Evolutionary conservation across 495 filamentous ascomycete species (phyloP).

Genomic region (Lasiosphaeriaceae sp.): DNA sequence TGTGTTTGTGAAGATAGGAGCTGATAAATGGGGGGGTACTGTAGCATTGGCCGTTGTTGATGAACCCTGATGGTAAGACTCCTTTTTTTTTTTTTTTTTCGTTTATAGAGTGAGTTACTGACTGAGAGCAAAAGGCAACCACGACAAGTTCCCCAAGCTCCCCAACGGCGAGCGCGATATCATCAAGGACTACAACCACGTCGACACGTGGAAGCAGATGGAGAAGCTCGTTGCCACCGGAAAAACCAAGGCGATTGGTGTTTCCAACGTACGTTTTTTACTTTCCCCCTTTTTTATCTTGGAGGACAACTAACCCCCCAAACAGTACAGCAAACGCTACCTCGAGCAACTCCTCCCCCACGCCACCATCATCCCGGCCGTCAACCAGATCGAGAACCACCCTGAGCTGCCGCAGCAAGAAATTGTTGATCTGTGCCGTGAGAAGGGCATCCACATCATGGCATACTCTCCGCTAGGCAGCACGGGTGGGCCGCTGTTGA

Average conservation of each 20-base stretch:
- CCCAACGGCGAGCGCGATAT: constrained; percentile 68
- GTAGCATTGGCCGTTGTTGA: constrained; percentile 74
- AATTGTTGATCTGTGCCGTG: constrained; percentile 69
- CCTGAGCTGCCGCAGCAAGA: constrained; percentile 81
- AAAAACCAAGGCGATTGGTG: constrained; percentile 74
- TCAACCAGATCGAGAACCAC: constrained; percentile 92
- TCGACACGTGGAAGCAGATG: constrained; percentile 77
- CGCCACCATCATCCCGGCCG: constrained; percentile 66
- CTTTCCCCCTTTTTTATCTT: not conserved
- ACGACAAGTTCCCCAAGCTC: constrained; percentile 71
- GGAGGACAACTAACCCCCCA: not conserved
- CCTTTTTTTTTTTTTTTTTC: too few species aligned
- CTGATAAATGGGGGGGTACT: too few species aligned
- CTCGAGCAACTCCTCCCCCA: constrained; percentile 69
- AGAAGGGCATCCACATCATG: constrained; percentile 71
- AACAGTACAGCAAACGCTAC: constrained; percentile 62
- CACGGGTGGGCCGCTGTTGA: constrained; percentile 70
- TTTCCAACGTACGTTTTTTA: constrained; percentile 54
- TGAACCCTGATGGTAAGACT: constrained; percentile 75
- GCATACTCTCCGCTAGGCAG: constrained; percentile 76
- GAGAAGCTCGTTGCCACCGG: constrained; percentile 64
- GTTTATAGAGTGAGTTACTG: not conserved
- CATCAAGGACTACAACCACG: constrained; percentile 57
- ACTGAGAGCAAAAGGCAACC: constrained; percentile 50
- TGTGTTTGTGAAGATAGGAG: too few species aligned